Evolutionary conservation across 495 filamentous ascomycete genomes (phyloP).

Genomic region (Xylaria curta): DNA sequence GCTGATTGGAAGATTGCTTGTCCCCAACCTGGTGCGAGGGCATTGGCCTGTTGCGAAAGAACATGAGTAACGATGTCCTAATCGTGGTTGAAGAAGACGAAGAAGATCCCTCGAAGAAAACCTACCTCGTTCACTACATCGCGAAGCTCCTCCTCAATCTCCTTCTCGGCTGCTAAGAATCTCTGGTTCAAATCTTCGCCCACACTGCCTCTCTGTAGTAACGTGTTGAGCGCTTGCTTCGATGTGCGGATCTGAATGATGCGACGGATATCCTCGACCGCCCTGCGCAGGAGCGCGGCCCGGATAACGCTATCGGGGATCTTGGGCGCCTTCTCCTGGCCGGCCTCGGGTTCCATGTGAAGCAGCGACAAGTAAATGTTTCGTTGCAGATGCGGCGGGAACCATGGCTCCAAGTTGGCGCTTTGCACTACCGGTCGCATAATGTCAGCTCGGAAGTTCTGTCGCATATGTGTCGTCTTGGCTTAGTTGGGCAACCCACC

Average conservation of each 20-base stretch:
- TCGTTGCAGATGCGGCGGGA: constrained; percentile 84
- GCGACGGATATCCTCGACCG: constrained; percentile 87
- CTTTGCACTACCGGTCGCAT: constrained; percentile 64
- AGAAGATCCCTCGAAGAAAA: background rate
- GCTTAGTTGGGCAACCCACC: constrained; percentile 55
- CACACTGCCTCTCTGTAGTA: constrained; percentile 88
- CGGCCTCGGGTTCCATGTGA: constrained; percentile 76
- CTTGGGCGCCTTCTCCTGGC: constrained; percentile 70
- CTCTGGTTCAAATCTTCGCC: constrained; percentile 97
- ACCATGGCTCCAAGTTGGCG: constrained; percentile 88
- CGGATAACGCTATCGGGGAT: constrained; percentile 87
- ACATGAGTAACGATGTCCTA: constrained; percentile 15
- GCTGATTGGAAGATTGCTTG: constrained; percentile 95
- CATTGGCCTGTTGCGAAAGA: constrained; percentile 72
- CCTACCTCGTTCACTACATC: constrained; percentile 92
- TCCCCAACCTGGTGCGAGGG: constrained; percentile 84
- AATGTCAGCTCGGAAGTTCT: constrained; percentile 22
- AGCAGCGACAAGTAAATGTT: constrained; percentile 94
- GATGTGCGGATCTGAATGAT: constrained; percentile 83
- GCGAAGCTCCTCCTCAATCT: constrained; percentile 93
- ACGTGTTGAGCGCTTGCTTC: constrained; percentile 81
- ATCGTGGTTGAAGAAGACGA: background rate
- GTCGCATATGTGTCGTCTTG: background rate
- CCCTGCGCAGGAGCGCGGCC: constrained; percentile 87
- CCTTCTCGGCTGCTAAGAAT: constrained; percentile 89